Conservation (phyloP, 176 grass and related monocot species). For the Miscanthus lutarioriparius region DNA sequence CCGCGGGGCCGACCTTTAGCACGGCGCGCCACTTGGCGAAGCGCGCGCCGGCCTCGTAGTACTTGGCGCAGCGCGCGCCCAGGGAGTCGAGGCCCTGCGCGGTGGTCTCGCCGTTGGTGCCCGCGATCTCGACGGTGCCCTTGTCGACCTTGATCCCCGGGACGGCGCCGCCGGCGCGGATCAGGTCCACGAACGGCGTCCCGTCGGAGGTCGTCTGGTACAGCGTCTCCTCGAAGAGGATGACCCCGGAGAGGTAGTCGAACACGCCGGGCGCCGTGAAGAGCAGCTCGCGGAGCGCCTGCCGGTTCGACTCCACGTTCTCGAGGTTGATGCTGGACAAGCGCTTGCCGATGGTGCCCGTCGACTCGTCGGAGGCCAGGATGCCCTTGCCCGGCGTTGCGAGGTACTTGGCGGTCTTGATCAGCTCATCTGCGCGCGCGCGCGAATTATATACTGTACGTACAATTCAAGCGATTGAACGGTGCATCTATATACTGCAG, state of each 20-base stretch:
- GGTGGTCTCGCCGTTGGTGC: slow-evolving; percentile 80
- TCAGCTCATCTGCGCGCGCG: slow-evolving; percentile 66
- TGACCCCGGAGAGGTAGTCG: slow-evolving; percentile 74
- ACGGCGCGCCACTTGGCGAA: slow-evolving; percentile 96
- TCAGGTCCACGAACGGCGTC: slow-evolving; percentile 74
- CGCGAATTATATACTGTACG: background rate
- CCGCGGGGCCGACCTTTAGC: slow-evolving; percentile 68
- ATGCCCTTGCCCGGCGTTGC: slow-evolving; percentile 93
- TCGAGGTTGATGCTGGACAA: slow-evolving; percentile 93
- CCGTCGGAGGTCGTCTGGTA: slow-evolving; percentile 67
- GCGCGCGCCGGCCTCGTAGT: slow-evolving; percentile 84
- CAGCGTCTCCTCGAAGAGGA: slow-evolving; percentile 95
- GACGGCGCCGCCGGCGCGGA: slow-evolving; percentile 54
- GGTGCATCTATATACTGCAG: too few relatives aligned
- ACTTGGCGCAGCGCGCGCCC: slow-evolving; percentile 62
- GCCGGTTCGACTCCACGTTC: slow-evolving; percentile 89
- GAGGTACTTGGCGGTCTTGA: slow-evolving; percentile 84
- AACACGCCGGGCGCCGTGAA: slow-evolving; percentile 68
- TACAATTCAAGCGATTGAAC: background rate
- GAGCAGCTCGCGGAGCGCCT: slow-evolving; percentile 82
- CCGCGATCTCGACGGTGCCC: slow-evolving; percentile 80
- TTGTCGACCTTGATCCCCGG: slow-evolving; percentile 97
- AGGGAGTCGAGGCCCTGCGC: slow-evolving; percentile 86
- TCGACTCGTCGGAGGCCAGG: slow-evolving; percentile 84
- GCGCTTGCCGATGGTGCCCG: slow-evolving; percentile 89